A percentile compares a stretch with the other conserved stretches of the same genome.
Evolutionary conservation across 1,284 basidiomycete species (phyloP).

Genomic region (Schizophyllum amplum): DNA sequence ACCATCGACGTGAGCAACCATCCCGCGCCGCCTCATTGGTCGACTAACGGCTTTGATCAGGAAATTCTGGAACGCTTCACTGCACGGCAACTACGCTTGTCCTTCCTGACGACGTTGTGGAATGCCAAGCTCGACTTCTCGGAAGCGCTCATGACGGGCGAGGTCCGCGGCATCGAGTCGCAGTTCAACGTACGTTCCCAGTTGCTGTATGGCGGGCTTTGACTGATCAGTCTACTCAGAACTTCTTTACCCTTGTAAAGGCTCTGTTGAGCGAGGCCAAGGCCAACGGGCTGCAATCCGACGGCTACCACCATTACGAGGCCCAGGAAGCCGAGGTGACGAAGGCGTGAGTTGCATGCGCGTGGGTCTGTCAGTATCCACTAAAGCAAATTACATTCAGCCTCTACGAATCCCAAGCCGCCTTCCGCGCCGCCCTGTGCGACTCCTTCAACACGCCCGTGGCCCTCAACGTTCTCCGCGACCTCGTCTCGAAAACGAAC

Average conservation of each 20-base stretch:
- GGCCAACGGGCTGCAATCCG: conserved; percentile 38
- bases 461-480: conserved; percentile 72
- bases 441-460: conserved; percentile 96
- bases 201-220: background rate
- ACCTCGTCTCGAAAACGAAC: conserved; percentile 85
- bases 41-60: conserved; percentile 32
- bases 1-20: conserved; percentile 77
- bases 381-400: conserved; percentile 37
- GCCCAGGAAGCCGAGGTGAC: conserved; percentile 35
- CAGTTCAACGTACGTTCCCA: conserved; percentile 56
- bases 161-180: conserved; percentile 83
- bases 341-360: conserved; percentile 8
- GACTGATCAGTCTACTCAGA: conserved; percentile 38
- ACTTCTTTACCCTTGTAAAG: conserved; percentile 88
- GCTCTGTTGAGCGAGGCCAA: conserved; percentile 62
- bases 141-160: conserved; percentile 79
- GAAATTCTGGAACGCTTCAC: conserved; percentile 87
- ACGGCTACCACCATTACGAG: conserved; percentile 58
- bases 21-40: conserved; percentile 1
- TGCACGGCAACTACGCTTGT: conserved; percentile 87
- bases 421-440: conserved; percentile 87
- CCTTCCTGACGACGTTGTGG: conserved; percentile 92
- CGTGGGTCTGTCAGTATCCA: too few species aligned
- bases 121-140: conserved; percentile 93
- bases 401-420: conserved; percentile 67